Conservation (phyloP, 2,329 filamentous ascomycete genomes). For the Byssochlamys sp. region DNA sequence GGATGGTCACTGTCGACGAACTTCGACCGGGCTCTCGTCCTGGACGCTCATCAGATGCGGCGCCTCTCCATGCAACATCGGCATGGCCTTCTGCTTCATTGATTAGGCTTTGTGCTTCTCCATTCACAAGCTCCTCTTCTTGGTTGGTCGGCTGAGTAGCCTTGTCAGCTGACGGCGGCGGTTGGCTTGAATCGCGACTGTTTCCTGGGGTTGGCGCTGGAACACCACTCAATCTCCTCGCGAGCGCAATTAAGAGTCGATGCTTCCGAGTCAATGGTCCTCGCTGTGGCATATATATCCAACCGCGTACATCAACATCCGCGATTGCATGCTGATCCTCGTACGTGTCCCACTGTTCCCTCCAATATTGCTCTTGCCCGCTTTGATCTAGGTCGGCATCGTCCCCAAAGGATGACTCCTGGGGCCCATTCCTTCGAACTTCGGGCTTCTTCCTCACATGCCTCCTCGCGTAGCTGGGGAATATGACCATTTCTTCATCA, state of each 20-base stretch:
- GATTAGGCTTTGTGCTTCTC: conserved; percentile 68
- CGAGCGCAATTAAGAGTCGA: conserved; percentile 73
- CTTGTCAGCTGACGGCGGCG: conserved; percentile 23
- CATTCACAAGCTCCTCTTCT: conserved; percentile 59
- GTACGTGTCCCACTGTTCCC: conserved; percentile 64
- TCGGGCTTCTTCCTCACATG: conserved; percentile 48
- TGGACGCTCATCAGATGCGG: conserved; percentile 40
- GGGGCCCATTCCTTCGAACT: conserved; percentile 24
- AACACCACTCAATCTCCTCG: conserved; percentile 77
- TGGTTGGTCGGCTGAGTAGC: conserved; percentile 39
- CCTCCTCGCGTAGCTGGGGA: conserved; percentile 80
- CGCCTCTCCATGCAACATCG: conserved; percentile 58
- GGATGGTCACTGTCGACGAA: conserved; percentile 38
- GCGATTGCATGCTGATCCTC: conserved; percentile 78
- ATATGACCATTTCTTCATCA: conserved; percentile 85
- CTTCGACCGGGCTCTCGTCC: conserved; percentile 19
- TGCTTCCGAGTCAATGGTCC: conserved; percentile 82
- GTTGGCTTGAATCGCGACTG: conserved; percentile 2
- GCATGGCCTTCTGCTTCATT: conserved; percentile 61
- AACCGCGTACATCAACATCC: conserved; percentile 88
- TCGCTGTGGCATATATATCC: conserved; percentile 80
- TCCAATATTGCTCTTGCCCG: conserved; percentile 63
- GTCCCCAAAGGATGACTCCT: conserved; percentile 20
- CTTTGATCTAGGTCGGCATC: conserved; percentile 33
- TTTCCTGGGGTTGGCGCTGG: conserved; percentile 49